phyloP scores from a whole-genome alignment of 495 filamentous ascomycete species.

The Penicillium silybi region DNA sequence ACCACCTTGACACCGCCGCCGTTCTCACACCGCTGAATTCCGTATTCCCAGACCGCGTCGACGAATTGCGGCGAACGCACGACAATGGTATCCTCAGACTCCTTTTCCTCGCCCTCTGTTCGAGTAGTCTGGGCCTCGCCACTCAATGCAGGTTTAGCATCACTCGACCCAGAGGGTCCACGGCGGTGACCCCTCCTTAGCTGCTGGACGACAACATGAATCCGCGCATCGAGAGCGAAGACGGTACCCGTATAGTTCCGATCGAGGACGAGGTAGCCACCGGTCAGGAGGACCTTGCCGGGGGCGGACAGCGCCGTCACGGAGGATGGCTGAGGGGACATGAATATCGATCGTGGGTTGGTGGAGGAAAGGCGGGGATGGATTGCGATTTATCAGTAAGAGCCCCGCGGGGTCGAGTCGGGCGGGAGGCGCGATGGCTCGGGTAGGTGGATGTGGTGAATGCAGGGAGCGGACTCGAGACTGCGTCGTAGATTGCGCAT shows the following conservation, averaged over 20 bases:
- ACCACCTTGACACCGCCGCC: conserved; percentile 73
- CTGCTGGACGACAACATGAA: conserved; percentile 74
- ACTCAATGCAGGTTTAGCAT: conserved; percentile 8
- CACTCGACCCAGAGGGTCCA: conserved; percentile 20
- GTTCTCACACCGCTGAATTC: conserved; percentile 61
- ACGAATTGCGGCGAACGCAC: conserved; percentile 90
- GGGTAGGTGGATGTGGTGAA: not conserved
- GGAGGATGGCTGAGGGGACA: conserved; percentile 18
- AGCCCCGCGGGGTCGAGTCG: conserved; percentile 4
- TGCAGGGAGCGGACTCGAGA: not conserved
- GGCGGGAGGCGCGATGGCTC: not conserved
- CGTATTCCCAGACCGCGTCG: conserved; percentile 82
- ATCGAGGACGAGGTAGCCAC: conserved; percentile 93
- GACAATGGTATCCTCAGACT: conserved; percentile 55
- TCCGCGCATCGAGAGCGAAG: conserved; percentile 89
- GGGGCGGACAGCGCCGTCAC: conserved; percentile 77
- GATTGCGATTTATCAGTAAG: not conserved
- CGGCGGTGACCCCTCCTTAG: conserved; percentile 35
- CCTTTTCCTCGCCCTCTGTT: conserved; percentile 17
- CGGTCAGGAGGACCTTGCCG: conserved; percentile 91
- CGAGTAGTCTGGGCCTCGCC: conserved; percentile 5
- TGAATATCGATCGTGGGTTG: conserved; percentile 6
- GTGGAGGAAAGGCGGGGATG: conserved; percentile 13
- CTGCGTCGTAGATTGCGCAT: not conserved
- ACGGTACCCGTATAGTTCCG: conserved; percentile 82